Conservation (phyloP, 768 basidiomycete species). For the Lactarius quietus region DNA sequence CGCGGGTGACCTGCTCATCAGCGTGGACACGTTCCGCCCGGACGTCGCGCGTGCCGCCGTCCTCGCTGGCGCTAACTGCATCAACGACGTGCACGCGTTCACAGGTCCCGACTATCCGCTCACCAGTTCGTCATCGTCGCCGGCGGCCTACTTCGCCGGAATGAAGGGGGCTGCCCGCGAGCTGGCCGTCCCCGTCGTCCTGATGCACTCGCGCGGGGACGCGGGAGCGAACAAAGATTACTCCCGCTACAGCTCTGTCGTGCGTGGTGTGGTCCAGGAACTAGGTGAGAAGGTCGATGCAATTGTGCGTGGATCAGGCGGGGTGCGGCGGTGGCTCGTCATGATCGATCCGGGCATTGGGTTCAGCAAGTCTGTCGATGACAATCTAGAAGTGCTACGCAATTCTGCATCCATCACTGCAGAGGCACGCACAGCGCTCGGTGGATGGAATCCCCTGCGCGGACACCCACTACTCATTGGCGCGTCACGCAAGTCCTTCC, state of each 20-base stretch:
- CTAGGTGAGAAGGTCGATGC: slow-evolving; percentile 62
- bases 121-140: slow-evolving; percentile 33
- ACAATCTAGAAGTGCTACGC: slow-evolving; percentile 67
- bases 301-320: slow-evolving; percentile 63
- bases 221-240: slow-evolving; percentile 73
- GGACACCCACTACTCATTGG: slow-evolving; percentile 73
- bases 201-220: slow-evolving; percentile 94
- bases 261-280: slow-evolving; percentile 68
- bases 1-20: slow-evolving; percentile 49
- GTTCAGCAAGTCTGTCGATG: slow-evolving; percentile 83
- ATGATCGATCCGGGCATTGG: slow-evolving; percentile 91
- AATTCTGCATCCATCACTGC: slow-evolving; percentile 45
- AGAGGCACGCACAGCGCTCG: slow-evolving; percentile 33
- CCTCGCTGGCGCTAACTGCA: slow-evolving; percentile 80
- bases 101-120: slow-evolving; percentile 53
- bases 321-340: slow-evolving; percentile 83
- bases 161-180: slow-evolving; percentile 68
- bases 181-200: slow-evolving; percentile 70
- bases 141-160: slow-evolving; percentile 41
- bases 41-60: slow-evolving; percentile 74
- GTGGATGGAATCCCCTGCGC: slow-evolving; percentile 46
- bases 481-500: slow-evolving; percentile 78
- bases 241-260: slow-evolving; percentile 42
- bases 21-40: slow-evolving; percentile 87
- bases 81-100: slow-evolving; percentile 90